Percentiles rank a stretch among this genome's conserved stretches.
Conservation (phyloP, 495 filamentous ascomycete species). For the Chaetomidium leptoderma region DNA sequence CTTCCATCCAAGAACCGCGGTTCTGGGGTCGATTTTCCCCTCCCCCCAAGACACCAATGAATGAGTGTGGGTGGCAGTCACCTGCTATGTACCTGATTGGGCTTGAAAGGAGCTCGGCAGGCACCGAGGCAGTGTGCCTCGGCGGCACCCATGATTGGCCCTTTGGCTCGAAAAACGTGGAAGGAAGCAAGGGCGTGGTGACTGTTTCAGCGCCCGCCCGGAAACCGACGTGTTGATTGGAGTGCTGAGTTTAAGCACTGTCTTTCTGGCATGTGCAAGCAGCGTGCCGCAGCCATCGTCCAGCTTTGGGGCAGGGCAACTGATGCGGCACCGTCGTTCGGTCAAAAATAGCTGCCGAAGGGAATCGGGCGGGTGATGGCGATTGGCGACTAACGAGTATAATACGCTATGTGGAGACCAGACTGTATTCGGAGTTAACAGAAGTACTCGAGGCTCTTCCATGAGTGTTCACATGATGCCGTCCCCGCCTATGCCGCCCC, state of each 20-base stretch:
- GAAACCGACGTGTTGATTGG: background rate
- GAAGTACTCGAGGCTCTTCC: too few relatives aligned
- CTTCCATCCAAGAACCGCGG: too few relatives aligned
- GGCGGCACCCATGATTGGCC: background rate
- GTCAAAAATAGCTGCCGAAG: conserved; percentile 1
- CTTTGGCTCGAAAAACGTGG: background rate
- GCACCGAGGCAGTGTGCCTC: background rate
- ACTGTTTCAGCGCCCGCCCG: background rate
- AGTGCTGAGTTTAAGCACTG: background rate
- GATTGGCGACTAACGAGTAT: background rate
- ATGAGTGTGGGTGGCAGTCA: too few relatives aligned
- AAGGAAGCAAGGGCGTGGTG: background rate
- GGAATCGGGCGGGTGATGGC: background rate
- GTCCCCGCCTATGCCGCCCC: background rate
- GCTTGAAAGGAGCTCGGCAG: background rate
- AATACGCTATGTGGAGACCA: background rate
- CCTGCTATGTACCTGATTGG: background rate
- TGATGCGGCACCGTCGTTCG: background rate
- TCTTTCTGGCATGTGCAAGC: background rate
- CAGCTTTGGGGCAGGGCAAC: background rate
- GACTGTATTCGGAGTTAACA: background rate
- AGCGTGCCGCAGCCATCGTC: background rate
- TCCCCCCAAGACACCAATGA: too few relatives aligned
- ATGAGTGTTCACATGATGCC: background rate
- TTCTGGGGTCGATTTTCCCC: too few relatives aligned